Evolutionary conservation across 2,329 filamentous ascomycete species (phyloP).

Genomic region (Colletotrichum cordylinicola): DNA sequence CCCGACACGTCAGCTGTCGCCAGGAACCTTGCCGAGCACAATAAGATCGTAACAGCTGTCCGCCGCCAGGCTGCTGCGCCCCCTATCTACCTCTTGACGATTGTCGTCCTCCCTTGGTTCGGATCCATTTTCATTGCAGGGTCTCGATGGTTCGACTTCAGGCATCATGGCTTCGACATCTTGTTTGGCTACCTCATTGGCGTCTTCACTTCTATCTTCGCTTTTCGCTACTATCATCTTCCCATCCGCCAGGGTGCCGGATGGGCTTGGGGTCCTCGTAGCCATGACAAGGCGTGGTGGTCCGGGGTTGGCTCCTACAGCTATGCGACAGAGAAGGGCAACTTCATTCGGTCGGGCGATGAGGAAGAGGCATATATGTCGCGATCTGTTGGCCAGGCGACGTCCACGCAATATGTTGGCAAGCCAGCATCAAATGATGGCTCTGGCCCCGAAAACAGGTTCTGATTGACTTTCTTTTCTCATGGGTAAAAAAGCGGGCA

Average conservation of each 20-base stretch:
- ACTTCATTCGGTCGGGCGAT: conserved; percentile 29
- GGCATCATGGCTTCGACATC: conserved; percentile 93
- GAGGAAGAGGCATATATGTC: conserved; percentile 32
- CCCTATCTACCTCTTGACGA: conserved; percentile 76
- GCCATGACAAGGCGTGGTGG: conserved; percentile 76
- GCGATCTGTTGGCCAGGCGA: neutral
- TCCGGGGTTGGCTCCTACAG: conserved; percentile 71
- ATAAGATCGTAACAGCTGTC: conserved; percentile 52
- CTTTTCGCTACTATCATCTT: conserved; percentile 86
- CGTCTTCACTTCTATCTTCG: conserved; percentile 71
- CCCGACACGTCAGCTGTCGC: conserved; percentile 22
- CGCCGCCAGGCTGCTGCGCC: conserved; percentile 82
- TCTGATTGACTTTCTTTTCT: neutral
- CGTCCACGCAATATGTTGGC: conserved; percentile 8
- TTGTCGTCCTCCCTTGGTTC: conserved; percentile 75
- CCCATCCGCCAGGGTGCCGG: conserved; percentile 80
- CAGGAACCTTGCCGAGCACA: conserved; percentile 37
- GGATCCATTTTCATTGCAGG: conserved; percentile 81
- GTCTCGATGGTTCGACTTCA: conserved; percentile 86
- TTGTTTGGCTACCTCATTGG: conserved; percentile 85
- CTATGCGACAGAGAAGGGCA: conserved; percentile 52
- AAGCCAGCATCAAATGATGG: conserved; percentile 8
- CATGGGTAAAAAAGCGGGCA: neutral
- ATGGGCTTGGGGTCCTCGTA: conserved; percentile 88
- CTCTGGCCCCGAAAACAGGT: conserved; percentile 2